Evolutionary conservation across 2,329 filamentous ascomycete genomes (phyloP), one percentile per base, ranked within the genome.

Genomic region (Sporothrix inflata): DNA sequence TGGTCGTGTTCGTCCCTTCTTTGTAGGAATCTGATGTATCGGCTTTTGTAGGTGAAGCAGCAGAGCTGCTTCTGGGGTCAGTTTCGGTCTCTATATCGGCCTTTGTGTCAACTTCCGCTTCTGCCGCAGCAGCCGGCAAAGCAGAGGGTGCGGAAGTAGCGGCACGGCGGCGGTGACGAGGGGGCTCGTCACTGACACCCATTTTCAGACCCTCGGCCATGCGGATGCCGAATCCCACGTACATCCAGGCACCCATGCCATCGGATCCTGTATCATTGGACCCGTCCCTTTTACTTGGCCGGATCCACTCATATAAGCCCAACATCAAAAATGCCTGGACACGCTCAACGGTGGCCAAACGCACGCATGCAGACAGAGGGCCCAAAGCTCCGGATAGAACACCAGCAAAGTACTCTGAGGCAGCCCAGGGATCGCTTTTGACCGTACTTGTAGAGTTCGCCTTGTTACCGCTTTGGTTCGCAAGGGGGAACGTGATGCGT

Each of bases 321-420:
- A 94, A 83, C 90, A 93, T 92, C 11, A 93, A 83, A 61, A 90
- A 85, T 0, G 90, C 89, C 75, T 93, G 90, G 0, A 89, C 88
- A 19, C 88, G 85, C 73, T 92, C 88, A 3, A 92, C 82, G 0
- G 87, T 88, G 4, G 87, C 85, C 11, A 79, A 80, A 14, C 83
- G 84, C 76, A 88, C 84, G 65, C 81, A 83, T 65, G 79, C 84
- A 76, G 81, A 84, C 76, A 84, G 78, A 60, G 82, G 84, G 42
- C 82, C 86, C 57, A 85, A 82, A 38, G 84, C 89, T 75, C 79
- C 85, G 75, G 80, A 84, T 14, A 91, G 84, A 8, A 87, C 86
- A 11, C 86, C 83, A 14, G 89, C 89, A 78, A 91, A 92, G 78
- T 88, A 90, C 73, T 91, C 87, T 9, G 90, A 90, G 1, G 89